Evolutionary conservation across 2,329 filamentous ascomycete genomes (phyloP).

Genomic region (Trichoderma harzianum): DNA sequence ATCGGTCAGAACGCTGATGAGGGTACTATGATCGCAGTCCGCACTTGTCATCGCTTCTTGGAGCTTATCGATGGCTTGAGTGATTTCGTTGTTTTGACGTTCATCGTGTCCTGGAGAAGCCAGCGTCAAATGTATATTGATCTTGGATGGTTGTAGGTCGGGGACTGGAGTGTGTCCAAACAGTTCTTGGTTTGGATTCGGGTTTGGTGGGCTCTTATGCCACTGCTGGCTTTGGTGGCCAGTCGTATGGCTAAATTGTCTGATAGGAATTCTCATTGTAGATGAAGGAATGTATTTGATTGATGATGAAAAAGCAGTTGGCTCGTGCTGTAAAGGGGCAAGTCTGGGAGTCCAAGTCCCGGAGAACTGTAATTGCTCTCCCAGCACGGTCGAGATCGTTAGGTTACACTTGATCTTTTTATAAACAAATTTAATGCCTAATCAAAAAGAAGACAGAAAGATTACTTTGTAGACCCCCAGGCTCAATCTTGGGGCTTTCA

Average conservation of each 20-base stretch:
- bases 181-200: no score
- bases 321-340: not conserved
- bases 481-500: not conserved
- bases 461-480: no score
- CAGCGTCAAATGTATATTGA: slow-evolving; percentile 24
- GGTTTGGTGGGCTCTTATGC: no score
- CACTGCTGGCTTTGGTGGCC: not conserved
- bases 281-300: not conserved
- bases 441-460: no score
- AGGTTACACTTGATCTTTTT: not conserved
- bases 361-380: not conserved
- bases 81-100: slow-evolving; percentile 32
- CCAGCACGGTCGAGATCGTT: not conserved
- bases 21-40: slow-evolving; percentile 32
- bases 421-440: no score
- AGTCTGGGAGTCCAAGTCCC: not conserved
- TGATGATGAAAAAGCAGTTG: not conserved
- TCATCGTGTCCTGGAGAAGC: slow-evolving; percentile 32
- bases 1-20: slow-evolving; percentile 31
- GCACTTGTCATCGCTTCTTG: slow-evolving; percentile 37
- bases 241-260: not conserved
- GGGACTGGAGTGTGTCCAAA: not conserved
- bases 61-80: slow-evolving; percentile 29
- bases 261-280: not conserved
- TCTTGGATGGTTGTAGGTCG: not conserved